phyloP scores from a whole-genome alignment of 2,329 filamentous ascomycete genomes.

The Dryadomyces quercus-mongolicae region DNA sequence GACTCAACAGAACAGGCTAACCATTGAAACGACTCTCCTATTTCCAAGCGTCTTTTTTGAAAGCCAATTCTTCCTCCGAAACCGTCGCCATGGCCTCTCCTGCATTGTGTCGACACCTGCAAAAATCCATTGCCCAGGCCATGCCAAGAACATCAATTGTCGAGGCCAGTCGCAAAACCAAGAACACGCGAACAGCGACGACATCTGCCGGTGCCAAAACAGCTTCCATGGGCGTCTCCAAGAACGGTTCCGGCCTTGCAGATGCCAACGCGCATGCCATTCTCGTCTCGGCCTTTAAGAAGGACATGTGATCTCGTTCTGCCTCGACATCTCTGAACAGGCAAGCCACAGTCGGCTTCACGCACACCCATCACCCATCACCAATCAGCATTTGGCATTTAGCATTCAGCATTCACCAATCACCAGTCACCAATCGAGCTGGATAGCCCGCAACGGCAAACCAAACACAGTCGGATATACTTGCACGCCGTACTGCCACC shows the following conservation, averaged over 20 bases:
- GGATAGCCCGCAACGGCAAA: no score
- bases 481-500: neutral
- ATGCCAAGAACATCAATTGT: neutral
- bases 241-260: neutral
- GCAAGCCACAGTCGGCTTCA: neutral
- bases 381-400: no score
- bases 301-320: neutral
- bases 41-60: no score
- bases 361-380: no score
- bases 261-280: neutral
- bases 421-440: neutral
- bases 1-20: neutral
- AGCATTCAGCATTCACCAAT: neutral
- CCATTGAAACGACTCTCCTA: neutral
- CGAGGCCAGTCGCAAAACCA: neutral
- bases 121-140: neutral
- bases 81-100: slow-evolving; percentile 1
- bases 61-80: no score
- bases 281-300: neutral
- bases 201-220: neutral
- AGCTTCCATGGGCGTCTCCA: neutral
- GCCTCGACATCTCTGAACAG: no score
- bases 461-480: neutral
- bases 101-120: neutral
- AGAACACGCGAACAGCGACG: neutral